Percentiles rank a stretch among this genome's conserved stretches.
phyloP scores from a whole-genome alignment of 805 yeast genomes.

The Cyberlindnera suaveolens region DNA sequence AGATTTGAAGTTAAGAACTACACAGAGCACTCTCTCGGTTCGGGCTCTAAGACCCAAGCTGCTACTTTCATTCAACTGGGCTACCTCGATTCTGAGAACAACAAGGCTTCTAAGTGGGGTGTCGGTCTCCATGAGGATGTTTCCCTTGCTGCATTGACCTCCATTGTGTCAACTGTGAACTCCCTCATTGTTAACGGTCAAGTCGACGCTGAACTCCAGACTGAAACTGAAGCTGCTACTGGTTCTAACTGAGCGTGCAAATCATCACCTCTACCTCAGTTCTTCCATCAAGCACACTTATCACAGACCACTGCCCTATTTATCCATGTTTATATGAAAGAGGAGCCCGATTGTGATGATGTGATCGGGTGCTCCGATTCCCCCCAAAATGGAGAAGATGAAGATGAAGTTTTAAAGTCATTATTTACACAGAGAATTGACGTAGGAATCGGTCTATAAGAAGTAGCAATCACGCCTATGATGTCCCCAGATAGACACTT shows the following conservation, averaged over 20 bases:
- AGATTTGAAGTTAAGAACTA: conserved; percentile 59
- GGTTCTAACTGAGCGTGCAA: background rate
- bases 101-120: conserved; percentile 64
- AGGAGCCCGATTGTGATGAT: too few relatives aligned
- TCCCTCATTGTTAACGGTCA: conserved; percentile 21
- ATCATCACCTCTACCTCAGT: background rate
- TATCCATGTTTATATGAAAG: background rate
- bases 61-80: conserved; percentile 64
- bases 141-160: conserved; percentile 73
- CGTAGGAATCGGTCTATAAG: too few relatives aligned
- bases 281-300: too few relatives aligned
- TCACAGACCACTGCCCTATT: background rate
- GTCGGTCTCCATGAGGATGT: conserved; percentile 90
- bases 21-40: conserved; percentile 68
- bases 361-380: too few relatives aligned
- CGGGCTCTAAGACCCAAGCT: conserved; percentile 66
- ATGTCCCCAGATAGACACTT: too few relatives aligned
- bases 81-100: conserved; percentile 37
- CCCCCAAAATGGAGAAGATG: too few relatives aligned
- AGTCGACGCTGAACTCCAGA: conserved; percentile 7
- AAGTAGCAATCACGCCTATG: too few relatives aligned
- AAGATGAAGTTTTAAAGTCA: too few relatives aligned
- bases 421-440: too few relatives aligned
- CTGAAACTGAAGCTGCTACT: background rate
- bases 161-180: conserved; percentile 62